A percentile compares a stretch with the other conserved stretches of the same genome.
These are phyloP conservation scores for Phaeosphaeria sp. DNA, from an alignment of 2,329 filamentous ascomycete genomes.

Conservation along the genomic window DNA sequence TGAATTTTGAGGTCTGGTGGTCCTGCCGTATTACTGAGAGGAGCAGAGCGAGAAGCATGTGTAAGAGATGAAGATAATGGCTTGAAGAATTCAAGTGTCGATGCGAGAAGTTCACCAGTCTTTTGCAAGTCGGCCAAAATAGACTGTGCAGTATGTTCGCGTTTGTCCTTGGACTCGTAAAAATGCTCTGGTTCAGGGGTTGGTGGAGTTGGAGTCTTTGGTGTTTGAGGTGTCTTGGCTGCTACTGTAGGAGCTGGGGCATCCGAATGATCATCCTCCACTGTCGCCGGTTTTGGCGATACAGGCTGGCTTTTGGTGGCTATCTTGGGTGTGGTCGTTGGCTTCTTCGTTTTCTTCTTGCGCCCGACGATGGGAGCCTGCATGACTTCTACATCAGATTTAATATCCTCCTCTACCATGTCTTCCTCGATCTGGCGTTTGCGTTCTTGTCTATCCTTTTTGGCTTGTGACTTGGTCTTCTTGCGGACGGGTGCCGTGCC, in stretches of 20 bases:
- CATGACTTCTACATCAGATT: slow-evolving; percentile 59
- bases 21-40: slow-evolving; percentile 26
- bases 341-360: slow-evolving; percentile 85
- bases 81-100: slow-evolving; percentile 52
- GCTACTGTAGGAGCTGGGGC: slow-evolving; percentile 12
- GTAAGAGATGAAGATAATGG: slow-evolving; percentile 45
- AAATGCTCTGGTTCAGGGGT: slow-evolving; percentile 26
- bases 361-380: slow-evolving; percentile 76
- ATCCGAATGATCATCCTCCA: slow-evolving; percentile 36
- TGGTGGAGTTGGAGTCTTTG: slow-evolving; percentile 26
- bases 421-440: slow-evolving; percentile 69
- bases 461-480: slow-evolving; percentile 79
- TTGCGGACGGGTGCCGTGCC: slow-evolving; percentile 72
- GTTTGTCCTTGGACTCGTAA: slow-evolving; percentile 38
- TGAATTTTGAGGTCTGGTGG: slow-evolving; percentile 46
- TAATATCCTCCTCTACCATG: slow-evolving; percentile 51
- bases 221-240: slow-evolving; percentile 24
- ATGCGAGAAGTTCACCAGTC: slow-evolving; percentile 47
- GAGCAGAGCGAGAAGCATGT: slow-evolving; percentile 33
- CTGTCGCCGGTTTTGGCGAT: slow-evolving; percentile 35
- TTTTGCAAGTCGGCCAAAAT: slow-evolving; percentile 49
- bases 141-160: slow-evolving; percentile 40
- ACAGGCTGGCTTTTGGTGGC: slow-evolving; percentile 35
- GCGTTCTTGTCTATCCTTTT: slow-evolving; percentile 72
- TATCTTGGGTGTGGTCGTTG: slow-evolving; percentile 37